phyloP scores from a whole-genome alignment of 306 rosid genomes.

The Acacia crassicarpa region DNA sequence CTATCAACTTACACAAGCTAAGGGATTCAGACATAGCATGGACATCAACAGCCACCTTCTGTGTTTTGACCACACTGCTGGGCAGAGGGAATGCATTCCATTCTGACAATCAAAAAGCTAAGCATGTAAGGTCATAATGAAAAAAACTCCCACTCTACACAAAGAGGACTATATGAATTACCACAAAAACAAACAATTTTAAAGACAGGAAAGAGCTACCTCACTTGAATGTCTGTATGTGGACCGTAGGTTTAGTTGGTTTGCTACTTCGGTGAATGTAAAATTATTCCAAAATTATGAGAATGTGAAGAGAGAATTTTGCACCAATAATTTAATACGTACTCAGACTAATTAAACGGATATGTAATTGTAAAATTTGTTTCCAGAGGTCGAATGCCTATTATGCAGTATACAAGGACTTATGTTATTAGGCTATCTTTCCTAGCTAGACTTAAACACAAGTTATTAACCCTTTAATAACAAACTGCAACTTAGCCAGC shows the following conservation, averaged over 20 bases:
- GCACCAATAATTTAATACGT: not conserved
- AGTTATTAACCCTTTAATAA: constrained; percentile 7
- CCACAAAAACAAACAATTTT: constrained; percentile 8
- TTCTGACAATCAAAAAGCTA: constrained; percentile 54
- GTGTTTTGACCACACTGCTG: constrained; percentile 98
- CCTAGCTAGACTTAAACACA: constrained; percentile 14
- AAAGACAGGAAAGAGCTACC: not conserved
- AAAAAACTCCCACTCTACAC: not conserved
- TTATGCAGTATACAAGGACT: not conserved
- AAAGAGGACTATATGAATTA: constrained; percentile 27
- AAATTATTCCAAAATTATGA: not conserved
- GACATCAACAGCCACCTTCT: constrained; percentile 97
- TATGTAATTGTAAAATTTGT: not conserved
- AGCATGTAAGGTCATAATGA: constrained; percentile 21
- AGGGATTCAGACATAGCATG: constrained; percentile 90
- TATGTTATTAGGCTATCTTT: not conserved
- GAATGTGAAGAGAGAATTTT: not conserved
- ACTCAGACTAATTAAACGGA: not conserved
- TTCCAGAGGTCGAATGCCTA: constrained; percentile 14
- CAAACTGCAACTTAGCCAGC: not conserved
- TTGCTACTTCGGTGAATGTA: not conserved
- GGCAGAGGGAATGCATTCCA: constrained; percentile 97
- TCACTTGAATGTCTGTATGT: not conserved
- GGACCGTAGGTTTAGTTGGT: not conserved
- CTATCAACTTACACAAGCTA: constrained; percentile 85